Evolutionary conservation across 148 eudicot species (phyloP), one percentile per base, ranked within the genome.

Genomic region (Polygonum maritimum): DNA sequence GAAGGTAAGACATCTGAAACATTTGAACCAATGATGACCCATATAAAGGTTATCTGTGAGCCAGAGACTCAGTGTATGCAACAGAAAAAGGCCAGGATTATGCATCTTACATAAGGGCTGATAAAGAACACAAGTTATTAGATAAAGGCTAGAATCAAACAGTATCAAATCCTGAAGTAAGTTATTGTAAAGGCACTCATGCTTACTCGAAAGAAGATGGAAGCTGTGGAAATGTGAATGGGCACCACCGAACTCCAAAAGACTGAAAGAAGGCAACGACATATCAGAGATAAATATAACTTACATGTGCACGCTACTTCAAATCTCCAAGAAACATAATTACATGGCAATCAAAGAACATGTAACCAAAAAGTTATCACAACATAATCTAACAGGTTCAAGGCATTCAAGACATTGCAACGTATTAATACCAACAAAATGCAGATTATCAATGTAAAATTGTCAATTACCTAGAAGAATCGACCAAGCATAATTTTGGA

Each of bases 231-330:
- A 90, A 87, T 63, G 93, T 89, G 74, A 88, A 81, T 11, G 98
- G 97, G 79, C 98, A 95, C 98, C 98, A 95, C 49, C 90, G 98
- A 78, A 94, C 87, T 81, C 98, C 98, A 83, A 95, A 80, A 60
- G 97, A 86, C 98, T 95, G 96, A 91, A 81, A 76, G 82, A 79
- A 48, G 41, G 69, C 40, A 73, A 19, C 49, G 54, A 4, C 44
- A 65, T 65, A 35, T 65, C 44, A 65, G 71, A 65, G 19, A 3
- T 36, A 15, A 33, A 35, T 65, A 65, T 65, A 62, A 14, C 44
- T 65, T 36, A 26, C 39, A 65, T 33, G 44, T 36, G 44, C 41
- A 65, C 36, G 71, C 71, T 65, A 35, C 6, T 65, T 65, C 44
- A 36, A 35, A 65, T 65, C 71, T 36, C 71, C 40, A 65, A 65